These are phyloP conservation scores for Osmanthus fragrans DNA, from an alignment of 257 asterid genomes.

Conservation along the genomic window DNA sequence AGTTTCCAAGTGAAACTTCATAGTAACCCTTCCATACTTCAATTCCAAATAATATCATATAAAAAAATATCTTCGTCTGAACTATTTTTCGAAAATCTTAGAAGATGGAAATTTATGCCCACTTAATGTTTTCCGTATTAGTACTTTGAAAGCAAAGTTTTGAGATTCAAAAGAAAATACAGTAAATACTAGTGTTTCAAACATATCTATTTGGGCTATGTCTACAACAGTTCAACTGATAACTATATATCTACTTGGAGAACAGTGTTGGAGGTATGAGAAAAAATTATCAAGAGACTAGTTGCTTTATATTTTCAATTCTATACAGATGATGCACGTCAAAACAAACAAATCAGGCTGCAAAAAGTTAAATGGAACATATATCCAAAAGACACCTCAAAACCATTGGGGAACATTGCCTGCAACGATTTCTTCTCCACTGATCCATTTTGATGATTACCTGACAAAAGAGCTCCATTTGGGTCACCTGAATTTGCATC, in stretches of 20 bases:
- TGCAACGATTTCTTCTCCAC: constrained; percentile 39
- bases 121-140: background rate
- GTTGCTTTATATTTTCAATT: constrained; percentile 6
- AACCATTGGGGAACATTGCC: constrained; percentile 63
- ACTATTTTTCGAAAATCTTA: background rate
- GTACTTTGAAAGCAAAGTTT: no score
- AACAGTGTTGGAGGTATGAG: constrained; percentile 2
- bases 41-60: constrained; percentile 7
- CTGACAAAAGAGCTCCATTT: constrained; percentile 59
- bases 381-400: constrained; percentile 47
- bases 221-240: background rate
- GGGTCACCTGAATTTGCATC: constrained; percentile 41
- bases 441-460: constrained; percentile 36
- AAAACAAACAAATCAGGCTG: constrained; percentile 14
- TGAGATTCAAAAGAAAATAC: no score
- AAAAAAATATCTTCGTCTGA: background rate
- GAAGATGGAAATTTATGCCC: constrained; percentile 12
- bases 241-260: constrained; percentile 4
- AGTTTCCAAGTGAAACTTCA: constrained; percentile 1
- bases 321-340: constrained; percentile 4
- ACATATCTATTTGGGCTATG: constrained; percentile 8
- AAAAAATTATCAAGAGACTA: constrained; percentile 17
- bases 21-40: constrained; percentile 11
- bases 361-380: background rate
- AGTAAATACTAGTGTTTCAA: background rate